Evolutionary conservation across 1,284 basidiomycete species (phyloP).

Genomic region (Microbotryum intermedium): DNA sequence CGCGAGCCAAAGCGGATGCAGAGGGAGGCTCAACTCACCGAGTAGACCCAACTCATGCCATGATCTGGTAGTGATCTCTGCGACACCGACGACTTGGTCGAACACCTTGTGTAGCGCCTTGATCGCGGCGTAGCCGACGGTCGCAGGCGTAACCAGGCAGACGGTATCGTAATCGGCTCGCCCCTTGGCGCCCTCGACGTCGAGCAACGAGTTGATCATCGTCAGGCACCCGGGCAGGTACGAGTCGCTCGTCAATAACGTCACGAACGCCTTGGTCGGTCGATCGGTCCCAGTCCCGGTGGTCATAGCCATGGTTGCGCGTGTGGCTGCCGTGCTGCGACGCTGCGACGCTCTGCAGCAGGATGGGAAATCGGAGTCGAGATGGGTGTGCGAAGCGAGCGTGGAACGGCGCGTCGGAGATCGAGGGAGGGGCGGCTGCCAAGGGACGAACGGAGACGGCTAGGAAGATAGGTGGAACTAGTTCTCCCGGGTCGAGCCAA

Average conservation of each 20-base stretch:
- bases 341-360: too few species aligned
- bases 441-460: too few species aligned
- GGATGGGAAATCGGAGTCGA: too few species aligned
- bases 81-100: conserved; percentile 81
- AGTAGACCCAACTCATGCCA: conserved; percentile 61
- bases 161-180: conserved; percentile 65
- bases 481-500: too few species aligned
- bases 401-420: background rate
- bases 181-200: conserved; percentile 43
- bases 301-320: too few species aligned
- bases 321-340: too few species aligned
- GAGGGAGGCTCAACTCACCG: conserved; percentile 51
- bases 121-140: conserved; percentile 75
- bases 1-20: too few species aligned
- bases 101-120: conserved; percentile 71
- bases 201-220: conserved; percentile 69
- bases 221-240: conserved; percentile 90
- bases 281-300: too few species aligned
- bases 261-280: conserved; percentile 37
- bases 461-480: too few species aligned
- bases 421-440: too few species aligned
- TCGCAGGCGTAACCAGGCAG: conserved; percentile 87
- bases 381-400: background rate
- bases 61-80: conserved; percentile 60
- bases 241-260: conserved; percentile 76